Conservation (phyloP, 192 early-diverging fungal genomes). For the Coemansia interrupta region DNA sequence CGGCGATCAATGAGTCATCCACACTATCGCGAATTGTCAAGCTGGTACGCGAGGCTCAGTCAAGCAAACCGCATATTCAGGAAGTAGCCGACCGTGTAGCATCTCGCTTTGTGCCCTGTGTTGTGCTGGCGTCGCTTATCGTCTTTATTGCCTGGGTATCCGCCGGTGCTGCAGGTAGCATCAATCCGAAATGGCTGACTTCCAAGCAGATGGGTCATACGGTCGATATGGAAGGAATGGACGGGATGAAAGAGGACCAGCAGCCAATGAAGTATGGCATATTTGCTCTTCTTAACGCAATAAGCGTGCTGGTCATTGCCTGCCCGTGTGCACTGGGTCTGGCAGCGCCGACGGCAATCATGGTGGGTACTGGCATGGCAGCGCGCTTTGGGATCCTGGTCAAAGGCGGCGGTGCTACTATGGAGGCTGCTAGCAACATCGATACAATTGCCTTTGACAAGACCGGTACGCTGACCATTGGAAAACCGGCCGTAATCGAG, state of each 20-base stretch:
- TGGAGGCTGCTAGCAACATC: slow-evolving; percentile 78
- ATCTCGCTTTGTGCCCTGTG: slow-evolving; percentile 85
- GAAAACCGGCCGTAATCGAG: slow-evolving; percentile 61
- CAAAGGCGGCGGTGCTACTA: slow-evolving; percentile 82
- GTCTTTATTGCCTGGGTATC: slow-evolving; percentile 80
- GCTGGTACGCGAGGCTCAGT: slow-evolving; percentile 90
- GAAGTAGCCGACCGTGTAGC: slow-evolving; percentile 84
- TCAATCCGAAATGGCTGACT: slow-evolving; percentile 29
- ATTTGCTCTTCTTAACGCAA: slow-evolving; percentile 70
- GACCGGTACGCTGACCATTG: slow-evolving; percentile 91
- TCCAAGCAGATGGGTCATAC: slow-evolving; percentile 22
- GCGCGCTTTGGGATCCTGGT: slow-evolving; percentile 91
- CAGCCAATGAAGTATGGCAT: slow-evolving; percentile 46
- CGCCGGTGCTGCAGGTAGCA: slow-evolving; percentile 33
- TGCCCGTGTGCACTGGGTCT: slow-evolving; percentile 96
- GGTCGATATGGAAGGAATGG: background rate
- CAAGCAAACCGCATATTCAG: slow-evolving; percentile 90
- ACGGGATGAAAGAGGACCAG: slow-evolving; percentile 7
- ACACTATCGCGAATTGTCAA: slow-evolving; percentile 87
- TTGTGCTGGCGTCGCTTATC: slow-evolving; percentile 66
- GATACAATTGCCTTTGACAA: slow-evolving; percentile 96
- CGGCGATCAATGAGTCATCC: slow-evolving; percentile 81
- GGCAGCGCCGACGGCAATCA: slow-evolving; percentile 94
- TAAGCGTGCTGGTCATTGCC: slow-evolving; percentile 90
- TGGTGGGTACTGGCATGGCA: slow-evolving; percentile 95